Evolutionary conservation across 2,329 filamentous ascomycete genomes (phyloP).

Genomic region (Aspergillus texensis): DNA sequence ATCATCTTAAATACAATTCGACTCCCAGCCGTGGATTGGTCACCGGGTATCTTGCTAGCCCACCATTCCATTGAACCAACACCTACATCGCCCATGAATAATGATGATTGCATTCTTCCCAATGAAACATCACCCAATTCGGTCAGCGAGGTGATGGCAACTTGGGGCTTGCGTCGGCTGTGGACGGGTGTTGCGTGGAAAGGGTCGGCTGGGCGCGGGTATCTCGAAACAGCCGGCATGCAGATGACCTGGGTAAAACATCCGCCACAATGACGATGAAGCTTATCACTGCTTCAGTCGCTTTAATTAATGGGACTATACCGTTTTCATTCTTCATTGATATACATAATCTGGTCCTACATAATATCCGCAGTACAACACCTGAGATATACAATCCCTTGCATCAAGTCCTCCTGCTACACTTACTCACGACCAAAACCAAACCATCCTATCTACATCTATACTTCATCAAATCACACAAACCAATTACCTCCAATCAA

Average conservation of each 20-base stretch:
- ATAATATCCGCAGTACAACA: neutral
- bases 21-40: neutral
- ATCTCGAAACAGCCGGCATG: constrained; percentile 19
- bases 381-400: neutral
- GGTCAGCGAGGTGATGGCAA: neutral
- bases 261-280: neutral
- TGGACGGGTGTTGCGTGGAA: constrained; percentile 13
- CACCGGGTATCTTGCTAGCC: constrained; percentile 5
- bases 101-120: constrained; percentile 1
- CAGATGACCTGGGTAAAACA: neutral
- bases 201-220: constrained; percentile 19
- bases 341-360: neutral
- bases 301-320: neutral
- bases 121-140: neutral
- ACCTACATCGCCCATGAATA: neutral
- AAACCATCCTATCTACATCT: neutral
- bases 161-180: constrained; percentile 16
- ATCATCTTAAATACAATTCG: neutral
- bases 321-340: neutral
- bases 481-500: neutral
- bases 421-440: neutral
- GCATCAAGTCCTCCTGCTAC: neutral
- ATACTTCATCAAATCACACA: neutral
- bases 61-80: neutral
- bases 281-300: neutral